Percentiles rank a stretch among this genome's conserved stretches.
Evolutionary conservation across 352 stramenopile genomes (phyloP).

Genomic region (Globisporangium parvum): DNA sequence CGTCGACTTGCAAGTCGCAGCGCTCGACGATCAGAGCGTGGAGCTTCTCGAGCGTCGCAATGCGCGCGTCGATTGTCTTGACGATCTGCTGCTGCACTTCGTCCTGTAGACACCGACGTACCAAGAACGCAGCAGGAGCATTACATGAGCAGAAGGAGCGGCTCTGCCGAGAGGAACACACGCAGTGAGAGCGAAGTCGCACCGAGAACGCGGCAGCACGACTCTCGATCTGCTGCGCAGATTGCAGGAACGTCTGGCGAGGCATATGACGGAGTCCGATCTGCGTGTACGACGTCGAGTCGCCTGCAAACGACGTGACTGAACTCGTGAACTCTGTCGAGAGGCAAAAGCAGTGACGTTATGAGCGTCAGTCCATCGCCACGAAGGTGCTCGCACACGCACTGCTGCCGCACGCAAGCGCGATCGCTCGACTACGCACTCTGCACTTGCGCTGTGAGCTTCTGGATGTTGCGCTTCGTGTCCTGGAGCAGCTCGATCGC

Average conservation of each 20-base stretch:
- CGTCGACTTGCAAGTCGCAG: constrained; percentile 46
- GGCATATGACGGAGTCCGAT: constrained; percentile 1
- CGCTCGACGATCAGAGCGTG: constrained; percentile 36
- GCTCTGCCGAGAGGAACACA: not conserved
- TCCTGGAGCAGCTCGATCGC: constrained; percentile 37
- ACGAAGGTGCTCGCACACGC: no score
- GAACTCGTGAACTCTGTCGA: constrained; percentile 5
- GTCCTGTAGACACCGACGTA: constrained; percentile 18
- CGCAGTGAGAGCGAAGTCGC: not conserved
- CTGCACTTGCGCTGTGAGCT: constrained; percentile 45
- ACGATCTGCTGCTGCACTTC: constrained; percentile 35
- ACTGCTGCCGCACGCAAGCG: not conserved
- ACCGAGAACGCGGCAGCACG: constrained; percentile 13
- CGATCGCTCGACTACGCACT: constrained; percentile 5
- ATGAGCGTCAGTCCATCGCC: not conserved
- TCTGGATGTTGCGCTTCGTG: constrained; percentile 31
- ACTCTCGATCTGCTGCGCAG: constrained; percentile 10
- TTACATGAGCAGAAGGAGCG: not conserved
- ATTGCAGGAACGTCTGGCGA: constrained; percentile 8
- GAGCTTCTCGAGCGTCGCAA: constrained; percentile 31
- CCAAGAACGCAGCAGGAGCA: not conserved
- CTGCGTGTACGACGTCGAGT: constrained; percentile 10
- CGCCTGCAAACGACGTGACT: constrained; percentile 9
- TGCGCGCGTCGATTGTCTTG: constrained; percentile 29
- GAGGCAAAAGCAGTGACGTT: not conserved